Evolutionary conservation across 169 alveolate genomes (phyloP), one percentile per base, ranked within the genome.

Genomic region (Plasmodium malariae): DNA sequence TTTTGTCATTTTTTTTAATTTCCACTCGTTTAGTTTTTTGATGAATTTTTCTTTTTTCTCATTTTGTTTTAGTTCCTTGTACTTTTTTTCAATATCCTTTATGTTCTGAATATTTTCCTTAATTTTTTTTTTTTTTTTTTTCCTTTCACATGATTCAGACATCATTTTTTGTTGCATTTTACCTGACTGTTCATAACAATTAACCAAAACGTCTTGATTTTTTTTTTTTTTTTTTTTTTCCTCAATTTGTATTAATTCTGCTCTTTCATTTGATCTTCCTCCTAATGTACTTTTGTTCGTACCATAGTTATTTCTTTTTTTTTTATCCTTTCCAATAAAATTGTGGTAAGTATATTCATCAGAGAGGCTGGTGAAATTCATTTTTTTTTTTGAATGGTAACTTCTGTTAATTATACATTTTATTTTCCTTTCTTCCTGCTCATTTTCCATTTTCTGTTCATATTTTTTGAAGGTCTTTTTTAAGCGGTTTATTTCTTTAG

Each of bases 61-160:
- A 36, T n/a, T 69, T 34, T 83, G 86, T 83, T 83, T 51, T 30
- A 65, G 9, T 12, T 51, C 32, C 43, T 83, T 83, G 37, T 83
- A 83, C 34, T 68, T 83, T 69, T 83, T 69, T 83, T 65, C 91
- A 21, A 83, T 24, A 26, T 68, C 85, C 68, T 83, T 83, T 67
- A 83, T 83, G 3, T 83, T 83, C 68, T 83, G 28, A 67, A 83
- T 83, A 49, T 83, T 83, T 57, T 83, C 91, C 17, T 19, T 40
- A 43, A 83, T 83, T 83, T 67, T 83, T 63, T 12, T 34, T 67
- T 83, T 83, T 62, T 19, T 40, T 67, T 67, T 67, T 34, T 40
- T 28, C 24, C 45, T 26, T 26, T 68, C 48, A 69, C 28, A 32
- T 43, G 40, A 63, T 34, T 63, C 54, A 3, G 0, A 17, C 17